phyloP scores from a whole-genome alignment of 805 yeast species.

The Jamesozyma jinghongensis region DNA sequence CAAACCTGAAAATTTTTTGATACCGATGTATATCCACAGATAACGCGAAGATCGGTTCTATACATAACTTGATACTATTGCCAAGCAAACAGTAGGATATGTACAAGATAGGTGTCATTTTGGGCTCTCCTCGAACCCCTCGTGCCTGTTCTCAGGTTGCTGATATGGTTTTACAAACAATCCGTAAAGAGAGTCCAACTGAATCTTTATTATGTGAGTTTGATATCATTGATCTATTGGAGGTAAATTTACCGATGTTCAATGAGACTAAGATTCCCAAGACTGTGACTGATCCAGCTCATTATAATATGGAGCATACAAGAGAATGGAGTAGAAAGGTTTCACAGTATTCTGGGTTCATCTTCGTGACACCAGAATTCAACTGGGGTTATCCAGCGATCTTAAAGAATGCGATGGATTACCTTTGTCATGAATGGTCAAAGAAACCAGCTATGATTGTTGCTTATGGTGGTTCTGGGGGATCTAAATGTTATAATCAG shows the following conservation, averaged over 20 bases:
- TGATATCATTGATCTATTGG: conserved; percentile 26
- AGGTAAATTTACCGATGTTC: conserved; percentile 25
- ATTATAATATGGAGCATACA: conserved; percentile 22
- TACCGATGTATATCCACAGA: too few species aligned
- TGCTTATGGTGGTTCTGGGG: conserved; percentile 30
- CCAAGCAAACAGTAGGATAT: too few species aligned
- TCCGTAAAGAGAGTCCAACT: conserved; percentile 2
- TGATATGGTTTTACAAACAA: conserved; percentile 9
- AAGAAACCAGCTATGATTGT: conserved; percentile 29
- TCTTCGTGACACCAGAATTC: conserved; percentile 34
- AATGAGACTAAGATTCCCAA: conserved; percentile 26
- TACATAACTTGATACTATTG: too few species aligned
- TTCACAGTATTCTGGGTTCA: conserved; percentile 18
- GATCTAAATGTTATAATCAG: conserved; percentile 21
- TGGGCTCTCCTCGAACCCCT: conserved; percentile 13
- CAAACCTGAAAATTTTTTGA: too few species aligned
- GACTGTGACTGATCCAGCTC: conserved; percentile 9
- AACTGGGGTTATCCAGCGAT: conserved; percentile 33
- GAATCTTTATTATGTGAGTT: neutral
- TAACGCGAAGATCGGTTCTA: too few species aligned
- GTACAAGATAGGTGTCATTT: conserved; percentile 10
- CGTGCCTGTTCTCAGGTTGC: conserved; percentile 14
- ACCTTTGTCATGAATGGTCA: conserved; percentile 29
- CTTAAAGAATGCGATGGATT: conserved; percentile 33
- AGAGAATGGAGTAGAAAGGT: conserved; percentile 25